Conservation (phyloP, 345 rosid genomes). For the Anastatica hierochuntica region DNA sequence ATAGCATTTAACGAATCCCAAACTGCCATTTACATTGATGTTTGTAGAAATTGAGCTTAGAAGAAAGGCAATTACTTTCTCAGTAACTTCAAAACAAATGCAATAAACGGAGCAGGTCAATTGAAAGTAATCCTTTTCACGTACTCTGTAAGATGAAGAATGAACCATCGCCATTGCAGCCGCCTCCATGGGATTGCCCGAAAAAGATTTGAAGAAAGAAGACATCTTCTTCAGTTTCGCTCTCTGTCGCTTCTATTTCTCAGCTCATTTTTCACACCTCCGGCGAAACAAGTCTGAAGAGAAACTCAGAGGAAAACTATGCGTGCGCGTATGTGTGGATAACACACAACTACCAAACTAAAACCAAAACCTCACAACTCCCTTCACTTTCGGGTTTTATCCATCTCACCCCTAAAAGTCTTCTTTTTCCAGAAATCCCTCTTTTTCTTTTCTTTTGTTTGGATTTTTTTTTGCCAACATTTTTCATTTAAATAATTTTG, state of each 20-base stretch:
- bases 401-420: too few relatives aligned
- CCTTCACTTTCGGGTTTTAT: too few relatives aligned
- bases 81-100: not conserved
- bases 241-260: not conserved
- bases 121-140: not conserved
- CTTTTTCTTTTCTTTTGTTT: too few relatives aligned
- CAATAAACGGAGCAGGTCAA: not conserved
- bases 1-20: too few relatives aligned
- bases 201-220: constrained; percentile 48
- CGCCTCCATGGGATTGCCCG: constrained; percentile 41
- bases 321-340: too few relatives aligned
- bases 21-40: not conserved
- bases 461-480: too few relatives aligned
- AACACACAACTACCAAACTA: too few relatives aligned
- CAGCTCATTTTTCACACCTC: not conserved
- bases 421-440: too few relatives aligned
- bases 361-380: too few relatives aligned
- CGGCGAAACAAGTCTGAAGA: not conserved
- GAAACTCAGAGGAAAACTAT: too few relatives aligned
- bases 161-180: constrained; percentile 57
- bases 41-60: not conserved
- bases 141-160: constrained; percentile 54
- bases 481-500: too few relatives aligned
- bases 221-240: constrained; percentile 17
- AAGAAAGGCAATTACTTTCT: not conserved